Percentiles rank a stretch among this genome's conserved stretches.
Conservation (phyloP, 164 flowering plant genomes). For the Kalanchoe fedtschenkoi region DNA sequence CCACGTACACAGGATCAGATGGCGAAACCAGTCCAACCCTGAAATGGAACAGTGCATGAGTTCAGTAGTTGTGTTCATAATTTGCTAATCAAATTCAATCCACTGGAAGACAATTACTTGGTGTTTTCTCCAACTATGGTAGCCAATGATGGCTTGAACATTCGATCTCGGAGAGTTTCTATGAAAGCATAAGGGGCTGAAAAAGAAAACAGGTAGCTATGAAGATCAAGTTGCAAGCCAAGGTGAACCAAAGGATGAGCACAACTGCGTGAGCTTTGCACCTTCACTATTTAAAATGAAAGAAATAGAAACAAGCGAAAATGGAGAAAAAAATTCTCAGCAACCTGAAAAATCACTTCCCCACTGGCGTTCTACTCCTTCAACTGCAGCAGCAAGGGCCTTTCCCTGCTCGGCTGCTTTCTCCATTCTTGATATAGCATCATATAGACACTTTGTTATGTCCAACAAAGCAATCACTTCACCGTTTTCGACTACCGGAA, state of each 20-base stretch:
- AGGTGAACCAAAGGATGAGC: background rate
- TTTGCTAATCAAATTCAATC: background rate
- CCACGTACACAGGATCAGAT: conserved; percentile 85
- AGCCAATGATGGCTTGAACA: conserved; percentile 95
- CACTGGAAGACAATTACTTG: conserved; percentile 33
- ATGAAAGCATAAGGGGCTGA: conserved; percentile 89
- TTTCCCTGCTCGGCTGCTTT: conserved; percentile 99
- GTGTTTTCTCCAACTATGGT: conserved; percentile 64
- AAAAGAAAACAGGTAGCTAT: conserved; percentile 7
- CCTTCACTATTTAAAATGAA: background rate
- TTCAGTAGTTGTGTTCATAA: background rate
- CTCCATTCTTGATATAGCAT: conserved; percentile 96
- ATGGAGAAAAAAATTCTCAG: conserved; percentile 13
- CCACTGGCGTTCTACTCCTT: conserved; percentile 94
- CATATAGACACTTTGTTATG: conserved; percentile 95
- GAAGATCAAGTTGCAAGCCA: background rate
- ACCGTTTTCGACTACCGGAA: conserved; percentile 97
- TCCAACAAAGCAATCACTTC: conserved; percentile 93
- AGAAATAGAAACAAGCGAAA: background rate
- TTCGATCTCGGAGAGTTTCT: conserved; percentile 80
- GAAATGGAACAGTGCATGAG: conserved; percentile 15
- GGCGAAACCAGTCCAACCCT: conserved; percentile 79
- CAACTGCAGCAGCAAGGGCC: conserved; percentile 99
- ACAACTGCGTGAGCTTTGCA: no score
- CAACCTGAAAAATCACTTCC: conserved; percentile 68